phyloP scores from a whole-genome alignment of 192 early-diverging fungal species.

The Mortierella claussenii region DNA sequence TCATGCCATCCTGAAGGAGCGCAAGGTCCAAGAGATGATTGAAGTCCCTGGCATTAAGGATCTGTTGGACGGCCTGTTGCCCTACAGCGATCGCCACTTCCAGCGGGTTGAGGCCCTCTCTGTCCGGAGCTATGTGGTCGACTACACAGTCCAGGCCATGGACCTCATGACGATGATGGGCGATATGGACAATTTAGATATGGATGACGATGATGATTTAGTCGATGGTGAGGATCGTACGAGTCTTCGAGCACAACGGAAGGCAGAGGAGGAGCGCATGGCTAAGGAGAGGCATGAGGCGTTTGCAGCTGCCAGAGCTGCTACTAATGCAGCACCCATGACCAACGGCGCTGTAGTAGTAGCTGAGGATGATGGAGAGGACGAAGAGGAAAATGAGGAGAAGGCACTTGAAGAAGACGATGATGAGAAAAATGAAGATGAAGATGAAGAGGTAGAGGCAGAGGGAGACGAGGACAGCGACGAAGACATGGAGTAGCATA shows the following conservation, averaged over 20 bases:
- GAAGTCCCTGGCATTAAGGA: slow-evolving; percentile 86
- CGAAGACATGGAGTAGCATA: slow-evolving; percentile 48
- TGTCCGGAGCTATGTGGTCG: slow-evolving; percentile 86
- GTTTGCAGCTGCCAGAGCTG: slow-evolving; percentile 30
- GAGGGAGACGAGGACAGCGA: slow-evolving; percentile 32
- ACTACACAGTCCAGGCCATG: slow-evolving; percentile 93
- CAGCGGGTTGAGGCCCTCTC: slow-evolving; percentile 80
- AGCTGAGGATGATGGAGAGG: slow-evolving; percentile 5
- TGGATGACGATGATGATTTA: slow-evolving; percentile 25
- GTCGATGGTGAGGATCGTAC: slow-evolving; percentile 12
- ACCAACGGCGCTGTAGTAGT: neutral
- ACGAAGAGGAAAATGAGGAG: slow-evolving; percentile 11
- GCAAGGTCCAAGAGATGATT: slow-evolving; percentile 73
- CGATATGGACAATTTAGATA: slow-evolving; percentile 41
- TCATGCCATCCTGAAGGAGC: slow-evolving; percentile 76
- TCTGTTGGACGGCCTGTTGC: slow-evolving; percentile 81
- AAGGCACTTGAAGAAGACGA: neutral
- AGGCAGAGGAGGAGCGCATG: slow-evolving; percentile 38
- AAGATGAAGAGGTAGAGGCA: neutral
- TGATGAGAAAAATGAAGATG: neutral
- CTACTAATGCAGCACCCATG: neutral
- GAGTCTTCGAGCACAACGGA: slow-evolving; percentile 29
- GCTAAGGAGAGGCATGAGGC: slow-evolving; percentile 51
- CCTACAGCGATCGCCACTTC: slow-evolving; percentile 95
- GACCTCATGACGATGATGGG: slow-evolving; percentile 61